Conservation (phyloP, 2,329 filamentous ascomycete species). For the Magnaporthiopsis rhizophila region DNA sequence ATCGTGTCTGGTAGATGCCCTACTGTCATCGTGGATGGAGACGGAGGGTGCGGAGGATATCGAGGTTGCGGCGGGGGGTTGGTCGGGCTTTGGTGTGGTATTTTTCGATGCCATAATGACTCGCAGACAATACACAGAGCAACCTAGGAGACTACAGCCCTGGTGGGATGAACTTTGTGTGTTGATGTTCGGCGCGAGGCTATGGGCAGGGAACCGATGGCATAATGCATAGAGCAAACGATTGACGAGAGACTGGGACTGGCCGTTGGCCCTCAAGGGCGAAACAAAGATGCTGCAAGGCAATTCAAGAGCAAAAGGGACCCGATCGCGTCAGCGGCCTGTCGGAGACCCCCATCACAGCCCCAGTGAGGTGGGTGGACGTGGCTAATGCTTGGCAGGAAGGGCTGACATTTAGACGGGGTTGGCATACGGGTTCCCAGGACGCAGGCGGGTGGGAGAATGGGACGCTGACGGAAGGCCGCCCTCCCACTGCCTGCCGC, state of each 20-base stretch:
- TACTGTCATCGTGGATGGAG: background rate
- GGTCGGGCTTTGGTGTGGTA: background rate
- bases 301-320: background rate
- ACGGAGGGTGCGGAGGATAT: background rate
- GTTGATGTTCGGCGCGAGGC: background rate
- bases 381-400: background rate
- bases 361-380: background rate
- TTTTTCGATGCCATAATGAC: background rate
- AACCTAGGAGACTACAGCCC: too few species aligned
- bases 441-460: background rate
- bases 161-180: background rate
- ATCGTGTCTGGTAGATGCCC: background rate
- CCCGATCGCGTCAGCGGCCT: background rate
- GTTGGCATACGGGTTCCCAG: too few species aligned
- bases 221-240: background rate
- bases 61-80: background rate
- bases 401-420: too few species aligned
- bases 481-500: too few species aligned
- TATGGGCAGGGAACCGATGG: background rate
- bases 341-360: background rate
- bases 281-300: too few species aligned
- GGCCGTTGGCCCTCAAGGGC: too few species aligned
- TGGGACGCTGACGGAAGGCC: background rate
- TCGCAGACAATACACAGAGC: background rate
- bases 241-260: background rate